These are phyloP conservation scores for Hippophae gyantsensis DNA, from an alignment of 306 rosid species.

Conservation along the genomic window DNA sequence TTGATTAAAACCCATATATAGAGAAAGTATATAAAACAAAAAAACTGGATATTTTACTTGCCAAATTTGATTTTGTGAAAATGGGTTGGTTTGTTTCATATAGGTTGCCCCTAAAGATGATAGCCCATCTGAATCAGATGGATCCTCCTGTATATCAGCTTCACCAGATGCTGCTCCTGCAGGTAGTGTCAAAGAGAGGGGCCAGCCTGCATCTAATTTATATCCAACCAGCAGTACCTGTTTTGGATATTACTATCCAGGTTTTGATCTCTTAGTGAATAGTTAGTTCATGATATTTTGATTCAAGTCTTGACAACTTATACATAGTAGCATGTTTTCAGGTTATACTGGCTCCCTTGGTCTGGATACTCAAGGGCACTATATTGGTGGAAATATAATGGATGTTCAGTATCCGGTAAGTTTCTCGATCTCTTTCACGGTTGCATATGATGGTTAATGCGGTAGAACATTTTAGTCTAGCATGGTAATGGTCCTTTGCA, in stretches of 20 bases:
- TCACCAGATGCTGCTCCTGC: constrained; percentile 45
- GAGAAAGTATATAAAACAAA: too few species aligned
- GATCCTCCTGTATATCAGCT: constrained; percentile 38
- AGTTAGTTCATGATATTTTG: not conserved
- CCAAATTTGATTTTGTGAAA: not conserved
- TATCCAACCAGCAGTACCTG: constrained; percentile 33
- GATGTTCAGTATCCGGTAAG: constrained; percentile 69
- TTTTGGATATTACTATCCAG: constrained; percentile 14
- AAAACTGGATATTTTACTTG: too few species aligned
- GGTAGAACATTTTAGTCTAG: not conserved
- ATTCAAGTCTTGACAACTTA: constrained; percentile 24
- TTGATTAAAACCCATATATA: too few species aligned
- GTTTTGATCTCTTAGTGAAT: not conserved
- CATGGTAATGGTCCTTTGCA: not conserved
- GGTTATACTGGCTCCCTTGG: constrained; percentile 56
- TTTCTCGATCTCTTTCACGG: constrained; percentile 5
- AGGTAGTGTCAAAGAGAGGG: constrained; percentile 25
- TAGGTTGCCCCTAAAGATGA: constrained; percentile 46
- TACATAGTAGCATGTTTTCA: constrained; percentile 37
- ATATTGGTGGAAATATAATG: constrained; percentile 42
- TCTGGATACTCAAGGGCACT: constrained; percentile 54
- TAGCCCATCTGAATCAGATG: constrained; percentile 64
- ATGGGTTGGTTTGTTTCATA: constrained; percentile 5
- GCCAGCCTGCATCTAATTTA: constrained; percentile 10
- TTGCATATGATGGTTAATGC: not conserved